Evolutionary conservation across 2,329 filamentous ascomycete species (phyloP), one percentile per base, ranked within the genome.

Genomic region (Fusarium sp.): DNA sequence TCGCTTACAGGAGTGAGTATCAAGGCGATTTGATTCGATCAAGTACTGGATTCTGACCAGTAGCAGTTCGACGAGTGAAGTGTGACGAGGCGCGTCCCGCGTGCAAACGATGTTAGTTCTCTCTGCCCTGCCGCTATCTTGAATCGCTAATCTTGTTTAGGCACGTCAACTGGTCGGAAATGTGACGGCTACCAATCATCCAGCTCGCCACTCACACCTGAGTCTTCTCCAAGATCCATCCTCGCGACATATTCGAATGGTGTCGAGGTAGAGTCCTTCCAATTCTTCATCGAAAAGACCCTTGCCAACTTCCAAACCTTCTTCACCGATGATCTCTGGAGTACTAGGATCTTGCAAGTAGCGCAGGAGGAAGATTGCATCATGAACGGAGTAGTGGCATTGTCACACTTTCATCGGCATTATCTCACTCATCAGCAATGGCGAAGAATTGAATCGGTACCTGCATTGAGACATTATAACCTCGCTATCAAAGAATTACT

Each of bases 261-360:
- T 1, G n/a, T 46, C 3, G 62, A 70, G 7, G 67, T 67, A 3
- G 32, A 42, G 1, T 70, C 62, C 0, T 46, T 70, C 11, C 67
- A 67, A 0, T 70, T 70, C 34, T 70, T 70, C 9, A 25, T 55
- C 5, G 62, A 70, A 7, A 70, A 67, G 27, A 70, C 67, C 4
- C 44, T 70, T 3, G 30, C 40, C 11, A 57, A 45, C 13, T 70
- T 70, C 7, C 67, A 70, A 3, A 67, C 57, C 7, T 70, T 70
- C 30, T 70, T 70, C 10, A 37, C 37, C 6, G 67, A 70, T 4
- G 24, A 59, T 7, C 7, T 70, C 2, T 70, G 67, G 67, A 67
- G 45, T 5, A 67, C 20, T 4, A 58, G 29, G 16, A 30, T 70
- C 1, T 49, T 70, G 0, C 67, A 70, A 6, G 24, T 70, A 0